Base-by-base conservation (phyloP, 2,329 filamentous ascomycete genomes). In the Fusarium sp. region DNA sequence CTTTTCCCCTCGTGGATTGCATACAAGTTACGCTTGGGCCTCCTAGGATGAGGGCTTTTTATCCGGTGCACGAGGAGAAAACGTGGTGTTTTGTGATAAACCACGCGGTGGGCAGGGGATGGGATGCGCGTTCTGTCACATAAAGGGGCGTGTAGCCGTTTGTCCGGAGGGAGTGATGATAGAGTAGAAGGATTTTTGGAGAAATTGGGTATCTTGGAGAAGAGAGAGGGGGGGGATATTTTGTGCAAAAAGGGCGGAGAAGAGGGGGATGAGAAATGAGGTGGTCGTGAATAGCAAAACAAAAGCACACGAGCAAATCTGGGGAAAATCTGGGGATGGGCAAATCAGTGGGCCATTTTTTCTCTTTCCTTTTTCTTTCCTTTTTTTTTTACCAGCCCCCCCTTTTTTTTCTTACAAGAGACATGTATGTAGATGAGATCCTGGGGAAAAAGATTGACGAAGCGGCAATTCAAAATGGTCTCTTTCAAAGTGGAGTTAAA, bases 81-180 rank as follows among this genome's bases (percentile, higher is more conserved):
- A 60, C 32, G 64, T 58, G 61, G 35, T 50, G 14, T 60, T 14
- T 40, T 11, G 38, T 38, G 32, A 17, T 40, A 54, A 27, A 52
- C 60, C 60, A 63, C 60, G 60, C 61, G 61, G 61, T 40, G 35
- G 25, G 61, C 47, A 54, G 61, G 47, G 43, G 45, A 62, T 62
- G n/a, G 15, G 25, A 25, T 56, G 47, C 47, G 32, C 35, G 59
- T 47, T 63, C 32, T 54, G 37, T 67, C 37, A 52, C 43, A 67
- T 35, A 30, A 50, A 35, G 33, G 22, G 43, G 20, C 14, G 33
- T 61, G 47, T 50, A 58, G 35, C 65, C 61, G 61, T 40, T 74
- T 52, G 71, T 43, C 71, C 68, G 61, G 57, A 50, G 50, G n/a
- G 45, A 58, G 56, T 20, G 35, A 62, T 56, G 22, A 15, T 45